These are phyloP conservation scores for Cyberlindnera maritima DNA, from an alignment of 805 yeast genomes.

Conservation along the genomic window DNA sequence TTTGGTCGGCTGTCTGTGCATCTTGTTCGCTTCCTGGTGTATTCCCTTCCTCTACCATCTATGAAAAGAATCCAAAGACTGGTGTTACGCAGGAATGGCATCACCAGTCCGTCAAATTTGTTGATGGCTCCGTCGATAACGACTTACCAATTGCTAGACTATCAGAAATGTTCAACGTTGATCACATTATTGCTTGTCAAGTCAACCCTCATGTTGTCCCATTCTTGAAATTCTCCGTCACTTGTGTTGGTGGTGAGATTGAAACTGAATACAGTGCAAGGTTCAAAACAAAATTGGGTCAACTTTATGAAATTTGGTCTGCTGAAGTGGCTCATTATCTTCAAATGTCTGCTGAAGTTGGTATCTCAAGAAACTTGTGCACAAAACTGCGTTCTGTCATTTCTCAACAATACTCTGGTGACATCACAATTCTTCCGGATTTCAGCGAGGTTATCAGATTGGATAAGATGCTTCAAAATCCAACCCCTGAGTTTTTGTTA, in stretches of 20 bases:
- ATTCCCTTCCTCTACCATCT: conserved; percentile 80
- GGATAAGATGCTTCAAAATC: conserved; percentile 68
- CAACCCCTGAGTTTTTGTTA: conserved; percentile 70
- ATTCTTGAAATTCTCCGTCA: conserved; percentile 62
- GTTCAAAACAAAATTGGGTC: conserved; percentile 49
- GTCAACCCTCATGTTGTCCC: conserved; percentile 97
- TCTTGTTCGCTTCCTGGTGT: conserved; percentile 93
- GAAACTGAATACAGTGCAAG: conserved; percentile 59
- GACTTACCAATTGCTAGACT: conserved; percentile 89
- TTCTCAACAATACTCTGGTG: conserved; percentile 88
- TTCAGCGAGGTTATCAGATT: conserved; percentile 54
- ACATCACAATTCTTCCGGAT: conserved; percentile 88
- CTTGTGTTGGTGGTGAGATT: conserved; percentile 66
- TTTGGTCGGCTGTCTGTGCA: conserved; percentile 90
- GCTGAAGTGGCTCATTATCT: conserved; percentile 78
- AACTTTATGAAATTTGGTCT: conserved; percentile 54
- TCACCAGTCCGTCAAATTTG: conserved; percentile 69
- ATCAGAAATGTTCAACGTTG: conserved; percentile 96
- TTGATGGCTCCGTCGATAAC: conserved; percentile 95
- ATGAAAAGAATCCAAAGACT: conserved; percentile 76
- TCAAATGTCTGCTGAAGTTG: conserved; percentile 71
- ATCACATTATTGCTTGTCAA: conserved; percentile 95
- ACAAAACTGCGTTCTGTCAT: conserved; percentile 73
- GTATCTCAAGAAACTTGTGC: conserved; percentile 67
- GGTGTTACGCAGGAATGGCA: conserved; percentile 82